phyloP scores from a whole-genome alignment of 257 asterid genomes.

The Penstemon barbatus region DNA sequence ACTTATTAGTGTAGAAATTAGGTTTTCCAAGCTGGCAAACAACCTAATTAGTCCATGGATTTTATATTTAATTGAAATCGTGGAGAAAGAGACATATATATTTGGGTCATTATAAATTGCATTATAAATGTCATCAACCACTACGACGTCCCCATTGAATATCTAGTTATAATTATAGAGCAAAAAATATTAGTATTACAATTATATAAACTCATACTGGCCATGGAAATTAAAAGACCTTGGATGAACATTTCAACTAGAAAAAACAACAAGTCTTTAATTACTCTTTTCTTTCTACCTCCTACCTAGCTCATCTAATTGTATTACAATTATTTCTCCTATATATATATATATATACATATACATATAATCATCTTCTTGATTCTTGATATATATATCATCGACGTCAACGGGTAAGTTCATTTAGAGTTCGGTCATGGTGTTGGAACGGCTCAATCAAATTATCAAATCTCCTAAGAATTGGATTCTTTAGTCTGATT shows the following conservation, averaged over 20 bases:
- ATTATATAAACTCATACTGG: conserved; percentile 12
- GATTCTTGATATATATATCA: not conserved
- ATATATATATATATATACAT: not conserved
- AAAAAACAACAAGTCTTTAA: not conserved
- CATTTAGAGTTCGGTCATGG: conserved; percentile 11
- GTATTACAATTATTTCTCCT: not conserved
- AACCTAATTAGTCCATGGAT: conserved; percentile 28
- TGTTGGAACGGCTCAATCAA: conserved; percentile 67
- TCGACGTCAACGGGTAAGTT: too few relatives aligned
- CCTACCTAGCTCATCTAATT: too few relatives aligned
- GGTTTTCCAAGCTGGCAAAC: conserved; percentile 48
- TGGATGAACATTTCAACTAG: conserved; percentile 1
- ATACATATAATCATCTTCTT: not conserved
- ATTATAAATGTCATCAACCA: conserved; percentile 47
- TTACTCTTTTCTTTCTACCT: not conserved
- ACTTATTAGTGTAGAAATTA: conserved; percentile 39
- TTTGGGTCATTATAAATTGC: not conserved
- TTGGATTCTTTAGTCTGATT: conserved; percentile 54
- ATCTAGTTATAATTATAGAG: conserved; percentile 16
- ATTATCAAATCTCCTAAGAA: conserved; percentile 43
- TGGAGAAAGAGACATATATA: conserved; percentile 34
- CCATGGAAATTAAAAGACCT: not conserved
- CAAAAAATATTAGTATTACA: not conserved
- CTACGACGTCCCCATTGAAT: conserved; percentile 27
- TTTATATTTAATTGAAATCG: conserved; percentile 18